Percentiles rank a stretch among this genome's conserved stretches.
phyloP scores from a whole-genome alignment of 1,284 basidiomycete species.

The Meira miltonrushii region DNA sequence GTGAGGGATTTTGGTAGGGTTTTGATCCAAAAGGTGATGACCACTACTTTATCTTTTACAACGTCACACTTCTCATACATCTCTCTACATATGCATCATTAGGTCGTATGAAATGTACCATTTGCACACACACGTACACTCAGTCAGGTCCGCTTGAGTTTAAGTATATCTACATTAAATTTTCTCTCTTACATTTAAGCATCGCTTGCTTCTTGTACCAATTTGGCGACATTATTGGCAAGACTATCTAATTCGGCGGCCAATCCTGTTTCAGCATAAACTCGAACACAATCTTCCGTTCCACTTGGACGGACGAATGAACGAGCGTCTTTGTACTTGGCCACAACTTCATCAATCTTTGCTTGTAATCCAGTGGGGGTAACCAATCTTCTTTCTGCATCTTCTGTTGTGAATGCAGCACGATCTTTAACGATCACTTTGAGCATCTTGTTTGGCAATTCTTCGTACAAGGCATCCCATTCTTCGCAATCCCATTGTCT shows the following conservation, averaged over 20 bases:
- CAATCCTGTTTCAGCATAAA: conserved; percentile 86
- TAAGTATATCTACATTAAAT: no score
- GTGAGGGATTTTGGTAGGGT: no score
- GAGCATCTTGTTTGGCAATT: conserved; percentile 92
- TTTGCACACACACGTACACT: no score
- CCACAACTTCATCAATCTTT: conserved; percentile 79
- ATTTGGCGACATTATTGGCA: conserved; percentile 36
- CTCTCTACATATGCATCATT: no score
- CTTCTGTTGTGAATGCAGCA: conserved; percentile 78
- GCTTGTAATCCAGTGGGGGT: conserved; percentile 74
- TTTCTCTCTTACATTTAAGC: neutral
- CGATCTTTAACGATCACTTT: conserved; percentile 87
- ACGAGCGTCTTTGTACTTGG: conserved; percentile 75
- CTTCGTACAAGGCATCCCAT: conserved; percentile 91
- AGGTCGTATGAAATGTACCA: no score
- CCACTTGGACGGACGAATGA: conserved; percentile 94
- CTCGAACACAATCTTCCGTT: conserved; percentile 95
- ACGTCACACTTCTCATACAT: no score
- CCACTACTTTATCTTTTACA: no score
- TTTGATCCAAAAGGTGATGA: no score
- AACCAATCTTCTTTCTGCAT: conserved; percentile 84
- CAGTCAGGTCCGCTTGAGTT: no score
- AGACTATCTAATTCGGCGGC: conserved; percentile 65
- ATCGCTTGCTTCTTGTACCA: conserved; percentile 23
- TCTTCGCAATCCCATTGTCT: conserved; percentile 58